Base-by-base conservation (phyloP, 1,139 yeast species). In the Cylindricascospora bacillispora region DNA sequence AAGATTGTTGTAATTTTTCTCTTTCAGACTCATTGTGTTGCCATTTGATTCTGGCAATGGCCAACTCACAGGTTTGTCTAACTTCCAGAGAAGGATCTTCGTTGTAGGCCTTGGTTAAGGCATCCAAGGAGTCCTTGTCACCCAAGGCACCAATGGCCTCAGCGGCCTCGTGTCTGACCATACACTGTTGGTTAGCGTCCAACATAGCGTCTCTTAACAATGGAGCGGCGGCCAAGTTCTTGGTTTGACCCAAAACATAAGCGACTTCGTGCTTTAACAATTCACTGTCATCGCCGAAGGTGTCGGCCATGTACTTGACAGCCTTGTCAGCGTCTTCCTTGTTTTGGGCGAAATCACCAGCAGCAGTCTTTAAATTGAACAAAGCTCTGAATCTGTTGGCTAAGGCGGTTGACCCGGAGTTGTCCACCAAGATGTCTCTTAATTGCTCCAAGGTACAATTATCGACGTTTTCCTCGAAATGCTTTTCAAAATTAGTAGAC, bases 111-210 rank as follows among this genome's bases (percentile, higher is more conserved):
- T 73, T 62, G 39, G 70, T 60, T 42, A 92, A 68, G 31, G 85
- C 57, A 1, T 62, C 69, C 35, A 89, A 57, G n/a, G 94, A 80
- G 4, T 71, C 77, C 29, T 60, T 59, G 55, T 85, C 93, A 28
- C 94, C 95, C 33, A 92, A 64, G 22, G 98, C 98, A 36, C 98
- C 99, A 34, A 92, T 67, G 19, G 97, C 98, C 59, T 92, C 99
- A 9, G 98, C 98, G 13, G 98, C 98, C 58, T 92, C 99, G 56
- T 92, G 99, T 57, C 99, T 79, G 22, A 92, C 99, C 97, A 92
- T 92, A 36, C 81, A 65, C 53, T 79, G 89, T 60, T 92, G 97
- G 29, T 63, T 48, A 16, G 49, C 45, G 52, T 79, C 77, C 34
- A 61, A 58, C 44, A 89, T 67, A 21, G 82, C 93, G n/a, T 66